These are phyloP conservation scores for Plasmodium blacklocki DNA, from an alignment of 169 alveolate genomes.

Conservation along the genomic window DNA sequence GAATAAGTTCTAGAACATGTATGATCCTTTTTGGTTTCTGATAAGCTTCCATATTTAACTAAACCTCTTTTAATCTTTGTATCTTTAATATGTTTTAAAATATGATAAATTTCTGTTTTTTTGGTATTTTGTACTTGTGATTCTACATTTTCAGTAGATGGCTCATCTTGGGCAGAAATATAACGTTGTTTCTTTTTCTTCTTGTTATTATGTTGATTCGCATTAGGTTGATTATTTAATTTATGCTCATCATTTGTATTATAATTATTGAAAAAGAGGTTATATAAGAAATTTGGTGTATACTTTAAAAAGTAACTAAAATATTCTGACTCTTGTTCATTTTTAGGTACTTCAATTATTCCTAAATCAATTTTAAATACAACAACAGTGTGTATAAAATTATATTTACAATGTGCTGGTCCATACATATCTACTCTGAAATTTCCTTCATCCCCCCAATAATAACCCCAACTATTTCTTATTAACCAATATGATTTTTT, in stretches of 20 bases:
- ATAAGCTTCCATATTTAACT: slow-evolving; percentile 14
- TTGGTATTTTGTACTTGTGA: slow-evolving; percentile 2
- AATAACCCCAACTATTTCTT: slow-evolving; percentile 76
- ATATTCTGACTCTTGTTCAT: not conserved
- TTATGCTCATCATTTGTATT: not conserved
- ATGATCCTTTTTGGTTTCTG: slow-evolving; percentile 15
- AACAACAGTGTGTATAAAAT: slow-evolving; percentile 52
- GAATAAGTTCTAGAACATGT: slow-evolving; percentile 33
- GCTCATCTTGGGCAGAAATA: not conserved
- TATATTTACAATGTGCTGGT: slow-evolving; percentile 26
- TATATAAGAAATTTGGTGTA: slow-evolving; percentile 14
- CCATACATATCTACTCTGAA: slow-evolving; percentile 77
- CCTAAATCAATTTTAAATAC: slow-evolving; percentile 37
- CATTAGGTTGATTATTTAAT: no score
- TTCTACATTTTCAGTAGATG: not conserved
- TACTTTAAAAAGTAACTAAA: slow-evolving; percentile 4
- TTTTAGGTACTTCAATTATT: slow-evolving; percentile 25
- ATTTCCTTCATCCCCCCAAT: slow-evolving; percentile 76
- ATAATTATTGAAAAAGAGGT: slow-evolving; percentile 7
- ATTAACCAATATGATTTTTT: slow-evolving; percentile 69
- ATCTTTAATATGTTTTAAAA: slow-evolving; percentile 45
- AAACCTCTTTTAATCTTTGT: not conserved
- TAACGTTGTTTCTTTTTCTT: not conserved
- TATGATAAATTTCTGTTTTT: slow-evolving; percentile 7
- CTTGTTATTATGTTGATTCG: not conserved